Evolutionary conservation across 1,284 basidiomycete species (phyloP).

Genomic region (Malassezia pachydermatis): DNA sequence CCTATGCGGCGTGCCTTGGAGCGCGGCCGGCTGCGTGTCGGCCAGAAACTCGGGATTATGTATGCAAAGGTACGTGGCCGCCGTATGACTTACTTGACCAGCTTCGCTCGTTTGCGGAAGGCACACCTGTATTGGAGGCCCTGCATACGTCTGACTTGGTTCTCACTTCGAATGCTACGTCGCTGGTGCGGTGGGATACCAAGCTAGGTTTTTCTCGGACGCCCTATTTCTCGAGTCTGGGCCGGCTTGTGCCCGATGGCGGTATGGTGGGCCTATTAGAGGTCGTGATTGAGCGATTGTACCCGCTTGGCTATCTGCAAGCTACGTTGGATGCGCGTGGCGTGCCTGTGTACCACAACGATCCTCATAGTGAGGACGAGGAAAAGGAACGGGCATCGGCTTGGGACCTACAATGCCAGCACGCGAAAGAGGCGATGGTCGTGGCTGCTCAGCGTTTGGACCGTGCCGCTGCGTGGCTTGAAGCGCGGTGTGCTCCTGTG

Average conservation of each 20-base stretch:
- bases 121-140: conserved; percentile 71
- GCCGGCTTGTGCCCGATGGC: conserved; percentile 70
- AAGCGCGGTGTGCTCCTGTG: conserved; percentile 17
- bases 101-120: conserved; percentile 52
- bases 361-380: conserved; percentile 52
- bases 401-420: conserved; percentile 54
- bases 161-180: conserved; percentile 72
- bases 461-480: conserved; percentile 11
- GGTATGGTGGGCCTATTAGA: conserved; percentile 69
- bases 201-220: conserved; percentile 64
- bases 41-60: conserved; percentile 69
- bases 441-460: conserved; percentile 14
- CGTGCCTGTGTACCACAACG: neutral
- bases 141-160: conserved; percentile 59
- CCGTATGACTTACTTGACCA: neutral
- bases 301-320: conserved; percentile 48
- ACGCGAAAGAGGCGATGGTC: conserved; percentile 18
- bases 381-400: conserved; percentile 55
- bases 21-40: conserved; percentile 60
- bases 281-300: conserved; percentile 61
- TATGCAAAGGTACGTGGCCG: conserved; percentile 66
- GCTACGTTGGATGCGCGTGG: conserved; percentile 25
- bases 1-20: conserved; percentile 62
- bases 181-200: conserved; percentile 74
- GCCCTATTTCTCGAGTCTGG: conserved; percentile 64